These are phyloP conservation scores for Karstenula rhodostoma DNA, from an alignment of 2,329 filamentous ascomycete genomes.

Conservation along the genomic window DNA sequence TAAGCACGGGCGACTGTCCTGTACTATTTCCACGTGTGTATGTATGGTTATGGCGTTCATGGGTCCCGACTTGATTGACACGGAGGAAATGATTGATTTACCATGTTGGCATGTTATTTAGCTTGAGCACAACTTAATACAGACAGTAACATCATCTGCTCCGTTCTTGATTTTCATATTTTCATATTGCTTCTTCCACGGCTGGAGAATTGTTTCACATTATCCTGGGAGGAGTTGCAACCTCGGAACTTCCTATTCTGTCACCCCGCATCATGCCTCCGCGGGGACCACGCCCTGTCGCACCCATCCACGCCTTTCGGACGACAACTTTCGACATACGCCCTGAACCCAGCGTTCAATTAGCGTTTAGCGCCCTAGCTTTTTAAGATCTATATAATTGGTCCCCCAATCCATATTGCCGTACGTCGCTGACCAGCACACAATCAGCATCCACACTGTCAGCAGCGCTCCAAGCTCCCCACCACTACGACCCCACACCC, in stretches of 20 bases:
- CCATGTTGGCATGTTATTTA: not conserved
- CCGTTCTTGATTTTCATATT: not conserved
- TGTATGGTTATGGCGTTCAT: conserved; percentile 16
- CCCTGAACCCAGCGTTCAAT: not conserved
- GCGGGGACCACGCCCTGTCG: conserved; percentile 4
- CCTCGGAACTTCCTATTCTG: conserved; percentile 7
- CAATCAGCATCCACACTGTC: not conserved
- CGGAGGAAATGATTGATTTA: conserved; percentile 10
- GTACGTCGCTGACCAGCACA: conserved; percentile 2
- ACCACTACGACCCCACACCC: not conserved
- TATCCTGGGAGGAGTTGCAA: not conserved
- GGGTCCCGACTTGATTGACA: conserved; percentile 2
- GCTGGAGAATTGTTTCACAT: too few species aligned
- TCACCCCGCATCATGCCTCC: not conserved
- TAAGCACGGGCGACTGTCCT: conserved; percentile 25
- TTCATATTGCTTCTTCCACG: too few species aligned
- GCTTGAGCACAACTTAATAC: conserved; percentile 5
- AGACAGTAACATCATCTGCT: not conserved
- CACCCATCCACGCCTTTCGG: not conserved
- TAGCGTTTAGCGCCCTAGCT: not conserved
- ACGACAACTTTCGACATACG: not conserved
- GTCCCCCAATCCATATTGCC: not conserved
- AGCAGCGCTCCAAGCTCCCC: not conserved
- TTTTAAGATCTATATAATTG: not conserved
- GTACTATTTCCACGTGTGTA: conserved; percentile 21